Conservation (phyloP, 2,329 filamentous ascomycete genomes). For the Fonsecaea erecta region DNA sequence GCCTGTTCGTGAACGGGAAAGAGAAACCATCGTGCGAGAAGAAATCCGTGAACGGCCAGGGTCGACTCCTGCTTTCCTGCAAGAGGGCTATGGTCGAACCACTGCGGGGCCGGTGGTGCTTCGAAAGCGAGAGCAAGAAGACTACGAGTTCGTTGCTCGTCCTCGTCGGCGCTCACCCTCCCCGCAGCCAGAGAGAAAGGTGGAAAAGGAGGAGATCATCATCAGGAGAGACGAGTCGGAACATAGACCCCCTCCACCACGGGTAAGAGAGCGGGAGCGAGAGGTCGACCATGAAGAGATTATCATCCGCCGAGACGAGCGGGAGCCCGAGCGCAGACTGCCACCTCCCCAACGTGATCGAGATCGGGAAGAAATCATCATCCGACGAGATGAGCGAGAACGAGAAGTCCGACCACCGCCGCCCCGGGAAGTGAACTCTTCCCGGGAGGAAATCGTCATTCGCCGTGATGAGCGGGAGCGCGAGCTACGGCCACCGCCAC, state of each 20-base stretch:
- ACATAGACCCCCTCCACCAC: constrained; percentile 28
- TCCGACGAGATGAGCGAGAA: constrained; percentile 41
- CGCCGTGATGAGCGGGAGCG: constrained; percentile 39
- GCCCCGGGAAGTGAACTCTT: constrained; percentile 30
- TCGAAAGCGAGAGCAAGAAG: constrained; percentile 41
- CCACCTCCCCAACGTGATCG: constrained; percentile 34
- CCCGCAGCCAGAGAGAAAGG: constrained; percentile 36
- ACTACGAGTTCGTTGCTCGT: constrained; percentile 39
- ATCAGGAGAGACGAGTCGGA: constrained; percentile 25
- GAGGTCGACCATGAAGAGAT: constrained; percentile 42
- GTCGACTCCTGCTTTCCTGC: constrained; percentile 43
- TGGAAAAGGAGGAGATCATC: constrained; percentile 45
- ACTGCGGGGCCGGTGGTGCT: constrained; percentile 42
- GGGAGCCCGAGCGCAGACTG: constrained; percentile 30
- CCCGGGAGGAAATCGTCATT: constrained; percentile 56
- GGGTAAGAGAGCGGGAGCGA: constrained; percentile 33
- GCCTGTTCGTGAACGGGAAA: constrained; percentile 49
- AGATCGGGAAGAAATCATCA: constrained; percentile 45
- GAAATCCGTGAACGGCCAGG: constrained; percentile 32
- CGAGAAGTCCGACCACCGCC: constrained; percentile 26
- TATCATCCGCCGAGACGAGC: constrained; percentile 43
- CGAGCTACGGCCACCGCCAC: constrained; percentile 23
- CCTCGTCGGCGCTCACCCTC: constrained; percentile 37
- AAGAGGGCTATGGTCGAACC: constrained; percentile 42
- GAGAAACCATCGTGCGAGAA: constrained; percentile 40